Evolutionary conservation across 2,329 filamentous ascomycete genomes (phyloP).

Genomic region (Fusarium ambrosium): DNA sequence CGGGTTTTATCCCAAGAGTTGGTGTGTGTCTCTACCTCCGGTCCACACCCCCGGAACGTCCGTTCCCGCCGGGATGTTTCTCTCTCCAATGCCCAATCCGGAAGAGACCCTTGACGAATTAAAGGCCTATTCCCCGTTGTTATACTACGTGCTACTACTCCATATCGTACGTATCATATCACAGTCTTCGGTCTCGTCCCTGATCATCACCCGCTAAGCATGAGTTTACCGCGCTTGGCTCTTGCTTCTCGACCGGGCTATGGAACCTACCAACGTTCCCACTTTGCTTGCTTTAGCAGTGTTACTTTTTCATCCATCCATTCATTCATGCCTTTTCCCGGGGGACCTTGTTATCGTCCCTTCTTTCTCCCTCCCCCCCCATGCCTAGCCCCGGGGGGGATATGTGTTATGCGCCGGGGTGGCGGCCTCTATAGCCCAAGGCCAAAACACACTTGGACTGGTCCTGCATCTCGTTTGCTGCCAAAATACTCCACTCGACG

Average conservation of each 20-base stretch:
- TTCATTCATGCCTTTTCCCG: slow-evolving; percentile 18
- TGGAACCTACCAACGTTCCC: background rate
- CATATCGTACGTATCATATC: slow-evolving; percentile 6
- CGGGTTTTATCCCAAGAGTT: background rate
- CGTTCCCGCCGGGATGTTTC: background rate
- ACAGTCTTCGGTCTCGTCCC: slow-evolving; percentile 12
- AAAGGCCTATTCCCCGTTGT: slow-evolving; percentile 5
- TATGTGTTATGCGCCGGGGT: slow-evolving; percentile 21
- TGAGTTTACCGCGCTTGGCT: background rate
- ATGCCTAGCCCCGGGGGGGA: background rate
- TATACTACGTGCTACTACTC: background rate
- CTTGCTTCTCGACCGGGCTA: background rate
- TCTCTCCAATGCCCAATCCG: background rate
- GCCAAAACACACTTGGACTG: background rate
- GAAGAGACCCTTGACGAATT: background rate
- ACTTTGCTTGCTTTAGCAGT: background rate
- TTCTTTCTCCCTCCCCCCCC: background rate
- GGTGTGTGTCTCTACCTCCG: background rate
- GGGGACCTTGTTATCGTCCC: slow-evolving; percentile 13
- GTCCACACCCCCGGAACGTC: slow-evolving; percentile 1
- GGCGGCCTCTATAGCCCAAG: background rate
- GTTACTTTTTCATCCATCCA: slow-evolving; percentile 22
- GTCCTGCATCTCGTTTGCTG: slow-evolving; percentile 13
- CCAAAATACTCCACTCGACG: background rate
- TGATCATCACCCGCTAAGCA: slow-evolving; percentile 26